Conservation (phyloP, 1,284 basidiomycete species). For the Sanguinoderma infundibulare region DNA sequence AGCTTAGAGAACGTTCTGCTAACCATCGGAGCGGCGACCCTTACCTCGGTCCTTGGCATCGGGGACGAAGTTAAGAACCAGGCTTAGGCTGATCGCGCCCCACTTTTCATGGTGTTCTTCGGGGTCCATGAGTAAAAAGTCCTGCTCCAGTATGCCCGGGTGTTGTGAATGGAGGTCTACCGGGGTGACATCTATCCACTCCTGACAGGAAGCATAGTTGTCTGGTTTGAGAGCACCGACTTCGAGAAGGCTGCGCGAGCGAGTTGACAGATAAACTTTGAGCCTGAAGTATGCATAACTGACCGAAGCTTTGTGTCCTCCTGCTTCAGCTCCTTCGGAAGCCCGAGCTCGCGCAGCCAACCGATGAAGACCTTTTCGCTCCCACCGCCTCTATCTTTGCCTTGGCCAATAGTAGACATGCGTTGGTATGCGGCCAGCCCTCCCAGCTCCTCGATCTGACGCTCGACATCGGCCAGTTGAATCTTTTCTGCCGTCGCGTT, state of each 20-base stretch:
- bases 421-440: constrained; percentile 81
- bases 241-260: constrained; percentile 69
- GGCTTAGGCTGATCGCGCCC: constrained; percentile 81
- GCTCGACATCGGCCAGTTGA: constrained; percentile 54
- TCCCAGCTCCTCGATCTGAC: constrained; percentile 68
- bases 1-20: neutral
- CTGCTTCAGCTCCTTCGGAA: constrained; percentile 36
- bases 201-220: constrained; percentile 68
- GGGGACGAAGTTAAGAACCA: constrained; percentile 90
- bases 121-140: constrained; percentile 72
- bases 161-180: constrained; percentile 86
- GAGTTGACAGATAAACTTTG: neutral
- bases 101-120: constrained; percentile 56
- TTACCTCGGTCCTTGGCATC: constrained; percentile 75
- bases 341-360: constrained; percentile 69
- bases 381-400: constrained; percentile 81
- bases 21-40: constrained; percentile 12
- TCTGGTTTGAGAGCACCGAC: constrained; percentile 85
- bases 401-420: constrained; percentile 83
- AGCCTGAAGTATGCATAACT: neutral
- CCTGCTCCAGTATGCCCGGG: constrained; percentile 78
- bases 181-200: constrained; percentile 75
- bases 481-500: constrained; percentile 27
- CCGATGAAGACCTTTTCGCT: constrained; percentile 77
- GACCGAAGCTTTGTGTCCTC: constrained; percentile 45